A percentile compares a stretch with the other conserved stretches of the same genome.
These are phyloP conservation scores for Antarctomyces pellizariae DNA, from an alignment of 495 filamentous ascomycete species.

Conservation along the genomic window DNA sequence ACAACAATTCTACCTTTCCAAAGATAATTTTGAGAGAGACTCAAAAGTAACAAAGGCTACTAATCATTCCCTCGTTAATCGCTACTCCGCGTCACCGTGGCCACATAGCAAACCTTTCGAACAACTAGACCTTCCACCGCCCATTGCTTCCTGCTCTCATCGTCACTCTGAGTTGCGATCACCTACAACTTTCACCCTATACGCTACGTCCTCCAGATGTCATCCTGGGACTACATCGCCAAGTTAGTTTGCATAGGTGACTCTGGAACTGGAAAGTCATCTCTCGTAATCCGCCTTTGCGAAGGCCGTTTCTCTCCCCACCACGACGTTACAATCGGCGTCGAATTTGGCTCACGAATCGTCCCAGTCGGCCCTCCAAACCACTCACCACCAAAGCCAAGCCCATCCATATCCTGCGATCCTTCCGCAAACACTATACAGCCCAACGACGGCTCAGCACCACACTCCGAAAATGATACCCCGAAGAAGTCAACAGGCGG, in stretches of 20 bases:
- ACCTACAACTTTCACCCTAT: too few relatives aligned
- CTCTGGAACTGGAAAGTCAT: conserved; percentile 77
- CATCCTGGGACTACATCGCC: conserved; percentile 90
- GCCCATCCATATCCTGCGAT: conserved; percentile 7
- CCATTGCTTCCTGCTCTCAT: conserved; percentile 1
- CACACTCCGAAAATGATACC: background rate
- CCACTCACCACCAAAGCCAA: conserved; percentile 15
- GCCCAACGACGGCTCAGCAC: background rate
- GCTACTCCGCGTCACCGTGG: too few relatives aligned
- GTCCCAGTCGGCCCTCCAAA: conserved; percentile 72
- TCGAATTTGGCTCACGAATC: conserved; percentile 88
- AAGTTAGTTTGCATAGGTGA: conserved; percentile 97
- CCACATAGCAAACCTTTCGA: too few relatives aligned
- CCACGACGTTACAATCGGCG: conserved; percentile 94
- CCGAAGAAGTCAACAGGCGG: conserved; percentile 9
- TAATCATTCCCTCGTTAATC: too few relatives aligned
- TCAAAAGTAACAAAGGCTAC: too few relatives aligned
- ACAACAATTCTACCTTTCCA: too few relatives aligned
- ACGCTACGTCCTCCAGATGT: too few relatives aligned
- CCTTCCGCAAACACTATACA: conserved; percentile 6
- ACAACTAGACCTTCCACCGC: too few relatives aligned
- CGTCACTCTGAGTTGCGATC: background rate
- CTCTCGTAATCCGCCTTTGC: conserved; percentile 80
- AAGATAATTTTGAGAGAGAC: too few relatives aligned
- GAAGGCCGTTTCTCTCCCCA: conserved; percentile 83